These are phyloP conservation scores for Aspergillus persii DNA, from an alignment of 2,329 filamentous ascomycete genomes.

Conservation along the genomic window DNA sequence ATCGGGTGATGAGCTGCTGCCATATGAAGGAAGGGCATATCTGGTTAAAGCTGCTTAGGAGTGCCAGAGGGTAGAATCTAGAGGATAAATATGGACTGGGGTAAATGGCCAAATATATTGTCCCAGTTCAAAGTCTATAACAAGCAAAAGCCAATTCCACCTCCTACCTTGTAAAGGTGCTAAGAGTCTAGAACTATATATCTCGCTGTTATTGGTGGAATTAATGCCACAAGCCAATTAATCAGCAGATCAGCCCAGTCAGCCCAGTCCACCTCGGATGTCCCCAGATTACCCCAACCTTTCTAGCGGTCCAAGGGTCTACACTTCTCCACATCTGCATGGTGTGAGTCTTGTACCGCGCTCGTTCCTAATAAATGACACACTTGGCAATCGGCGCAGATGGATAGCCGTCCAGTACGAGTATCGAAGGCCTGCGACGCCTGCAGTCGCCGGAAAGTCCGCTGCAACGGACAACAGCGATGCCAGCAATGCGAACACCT, in stretches of 20 bases:
- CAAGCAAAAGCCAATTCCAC: no score
- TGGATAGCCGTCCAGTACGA: conserved; percentile 1
- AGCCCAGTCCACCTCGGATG: no score
- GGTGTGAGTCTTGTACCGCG: no score
- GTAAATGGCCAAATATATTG: no score
- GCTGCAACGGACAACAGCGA: conserved; percentile 46
- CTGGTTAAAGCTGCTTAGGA: conserved; percentile 7
- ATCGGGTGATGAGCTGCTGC: conserved; percentile 18
- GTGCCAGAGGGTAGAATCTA: background rate
- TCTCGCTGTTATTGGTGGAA: background rate
- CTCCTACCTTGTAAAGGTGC: no score
- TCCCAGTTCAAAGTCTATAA: no score
- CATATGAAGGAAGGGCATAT: conserved; percentile 37
- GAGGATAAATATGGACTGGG: background rate
- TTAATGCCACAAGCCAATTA: background rate
- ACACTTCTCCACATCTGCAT: background rate
- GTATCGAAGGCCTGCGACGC: conserved; percentile 43
- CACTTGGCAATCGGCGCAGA: background rate
- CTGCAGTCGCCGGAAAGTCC: conserved; percentile 48
- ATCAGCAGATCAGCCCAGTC: background rate
- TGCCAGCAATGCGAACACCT: conserved; percentile 47
- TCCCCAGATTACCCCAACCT: background rate
- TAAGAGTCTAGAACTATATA: no score
- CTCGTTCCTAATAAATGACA: no score
- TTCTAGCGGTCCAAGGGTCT: background rate